Conservation (phyloP, 2,329 filamentous ascomycete genomes). For the Pseudogymnoascus sp. region DNA sequence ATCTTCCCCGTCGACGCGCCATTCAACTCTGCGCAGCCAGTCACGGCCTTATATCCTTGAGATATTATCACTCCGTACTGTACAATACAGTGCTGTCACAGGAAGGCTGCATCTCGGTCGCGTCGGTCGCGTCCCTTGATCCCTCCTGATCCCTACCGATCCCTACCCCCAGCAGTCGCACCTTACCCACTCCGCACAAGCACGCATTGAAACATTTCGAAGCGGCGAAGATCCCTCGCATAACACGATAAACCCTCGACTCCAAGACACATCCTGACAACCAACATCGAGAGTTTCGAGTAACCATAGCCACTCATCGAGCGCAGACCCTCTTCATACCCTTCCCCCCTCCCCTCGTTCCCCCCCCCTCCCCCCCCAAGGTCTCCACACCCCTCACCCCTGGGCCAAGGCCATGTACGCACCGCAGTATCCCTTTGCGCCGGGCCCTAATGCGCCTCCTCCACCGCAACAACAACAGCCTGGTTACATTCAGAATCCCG, state of each 20-base stretch:
- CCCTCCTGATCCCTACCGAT: not conserved
- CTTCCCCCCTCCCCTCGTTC: not conserved
- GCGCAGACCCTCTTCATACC: not conserved
- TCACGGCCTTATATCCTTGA: not conserved
- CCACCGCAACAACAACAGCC: constrained; percentile 7
- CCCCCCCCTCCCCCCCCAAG: not conserved
- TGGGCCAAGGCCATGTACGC: constrained; percentile 19
- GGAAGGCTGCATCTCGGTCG: constrained; percentile 1
- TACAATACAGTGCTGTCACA: constrained; percentile 1
- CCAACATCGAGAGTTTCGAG: constrained; percentile 1
- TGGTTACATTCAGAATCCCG: not conserved
- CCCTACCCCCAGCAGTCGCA: not conserved
- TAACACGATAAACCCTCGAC: not conserved
- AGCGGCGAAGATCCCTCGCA: constrained; percentile 1
- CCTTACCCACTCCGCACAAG: not conserved
- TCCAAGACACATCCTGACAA: not conserved
- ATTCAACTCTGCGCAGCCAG: not conserved
- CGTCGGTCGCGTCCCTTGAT: not conserved
- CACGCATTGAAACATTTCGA: constrained; percentile 1
- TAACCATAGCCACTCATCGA: constrained; percentile 2
- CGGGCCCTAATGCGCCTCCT: constrained; percentile 14
- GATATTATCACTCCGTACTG: not conserved
- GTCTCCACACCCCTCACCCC: constrained; percentile 4
- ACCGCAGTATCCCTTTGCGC: constrained; percentile 19
- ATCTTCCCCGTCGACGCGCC: not conserved